Evolutionary conservation across 2,329 filamentous ascomycete species (phyloP).

Genomic region (Cladophialophora bantiana): DNA sequence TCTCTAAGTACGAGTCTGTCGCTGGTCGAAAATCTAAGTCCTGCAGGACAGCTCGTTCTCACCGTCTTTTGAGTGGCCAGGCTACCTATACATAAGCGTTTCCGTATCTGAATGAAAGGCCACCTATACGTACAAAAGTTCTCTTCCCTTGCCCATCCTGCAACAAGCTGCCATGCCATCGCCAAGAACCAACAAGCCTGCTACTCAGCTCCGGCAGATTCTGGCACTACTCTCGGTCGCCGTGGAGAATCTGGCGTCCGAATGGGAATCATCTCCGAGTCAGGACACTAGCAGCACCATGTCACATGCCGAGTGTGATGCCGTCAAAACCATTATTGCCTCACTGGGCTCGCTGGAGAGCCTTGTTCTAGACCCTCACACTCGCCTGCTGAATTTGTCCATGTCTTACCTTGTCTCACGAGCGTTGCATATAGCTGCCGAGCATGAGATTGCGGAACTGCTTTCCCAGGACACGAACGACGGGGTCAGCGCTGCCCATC

Average conservation of each 20-base stretch:
- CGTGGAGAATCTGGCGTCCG: background rate
- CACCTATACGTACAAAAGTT: background rate
- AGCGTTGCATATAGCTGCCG: conserved; percentile 20
- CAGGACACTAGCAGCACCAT: background rate
- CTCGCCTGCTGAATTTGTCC: conserved; percentile 11
- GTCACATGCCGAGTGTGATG: conserved; percentile 15
- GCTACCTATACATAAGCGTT: no score
- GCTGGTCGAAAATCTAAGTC: no score
- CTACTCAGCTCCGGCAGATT: conserved; percentile 2
- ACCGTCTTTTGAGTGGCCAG: no score
- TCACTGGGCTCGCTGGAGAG: conserved; percentile 20
- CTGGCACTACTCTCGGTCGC: background rate
- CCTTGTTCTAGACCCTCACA: conserved; percentile 19
- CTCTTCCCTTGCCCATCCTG: background rate
- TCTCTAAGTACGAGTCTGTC: no score
- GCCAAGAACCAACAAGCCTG: background rate
- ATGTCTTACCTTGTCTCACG: conserved; percentile 14
- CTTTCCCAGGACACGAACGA: conserved; percentile 7
- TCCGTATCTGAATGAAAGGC: background rate
- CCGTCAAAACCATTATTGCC: conserved; percentile 17
- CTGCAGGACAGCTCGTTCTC: no score
- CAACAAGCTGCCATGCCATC: background rate
- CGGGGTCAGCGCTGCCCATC: background rate
- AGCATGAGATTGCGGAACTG: conserved; percentile 15
- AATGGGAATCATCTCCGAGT: background rate